These are phyloP conservation scores for Termitomyces sp. DNA, from an alignment of 768 basidiomycete genomes.

Conservation along the genomic window DNA sequence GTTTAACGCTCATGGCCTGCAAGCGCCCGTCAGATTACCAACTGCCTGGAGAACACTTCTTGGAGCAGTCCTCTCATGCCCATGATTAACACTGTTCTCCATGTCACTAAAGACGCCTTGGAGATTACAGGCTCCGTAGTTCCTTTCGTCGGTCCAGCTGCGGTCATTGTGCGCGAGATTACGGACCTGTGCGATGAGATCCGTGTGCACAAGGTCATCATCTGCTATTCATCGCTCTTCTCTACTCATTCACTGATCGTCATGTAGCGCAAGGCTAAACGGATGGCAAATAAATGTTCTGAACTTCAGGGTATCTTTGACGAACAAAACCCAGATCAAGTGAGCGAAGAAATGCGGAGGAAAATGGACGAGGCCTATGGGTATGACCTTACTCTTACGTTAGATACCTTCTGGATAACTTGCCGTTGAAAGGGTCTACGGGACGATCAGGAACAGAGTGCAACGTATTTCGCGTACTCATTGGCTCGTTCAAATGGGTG, in stretches of 20 bases:
- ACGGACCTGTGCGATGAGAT: constrained; percentile 40
- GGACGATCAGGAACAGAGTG: constrained; percentile 32
- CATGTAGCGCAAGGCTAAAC: constrained; percentile 34
- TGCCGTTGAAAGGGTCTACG: constrained; percentile 30
- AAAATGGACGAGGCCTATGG: constrained; percentile 37
- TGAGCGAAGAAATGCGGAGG: constrained; percentile 34
- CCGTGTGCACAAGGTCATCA: constrained; percentile 42
- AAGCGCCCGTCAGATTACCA: constrained; percentile 9
- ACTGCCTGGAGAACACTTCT: background rate
- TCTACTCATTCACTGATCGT: background rate
- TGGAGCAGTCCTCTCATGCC: background rate
- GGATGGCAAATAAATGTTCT: constrained; percentile 37
- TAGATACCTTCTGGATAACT: background rate
- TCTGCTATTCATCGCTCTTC: background rate
- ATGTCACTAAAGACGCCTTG: constrained; percentile 15
- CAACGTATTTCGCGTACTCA: constrained; percentile 34
- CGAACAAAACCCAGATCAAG: constrained; percentile 33
- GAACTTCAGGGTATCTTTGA: constrained; percentile 32
- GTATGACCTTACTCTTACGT: constrained; percentile 25
- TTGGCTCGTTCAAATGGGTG: constrained; percentile 33
- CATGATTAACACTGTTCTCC: background rate
- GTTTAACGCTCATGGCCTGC: background rate
- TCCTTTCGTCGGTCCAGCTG: constrained; percentile 41
- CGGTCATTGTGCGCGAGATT: constrained; percentile 39
- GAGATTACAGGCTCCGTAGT: constrained; percentile 40